Evolutionary conservation across 345 rosid species (phyloP).

Genomic region (Pelargonium nanum): DNA sequence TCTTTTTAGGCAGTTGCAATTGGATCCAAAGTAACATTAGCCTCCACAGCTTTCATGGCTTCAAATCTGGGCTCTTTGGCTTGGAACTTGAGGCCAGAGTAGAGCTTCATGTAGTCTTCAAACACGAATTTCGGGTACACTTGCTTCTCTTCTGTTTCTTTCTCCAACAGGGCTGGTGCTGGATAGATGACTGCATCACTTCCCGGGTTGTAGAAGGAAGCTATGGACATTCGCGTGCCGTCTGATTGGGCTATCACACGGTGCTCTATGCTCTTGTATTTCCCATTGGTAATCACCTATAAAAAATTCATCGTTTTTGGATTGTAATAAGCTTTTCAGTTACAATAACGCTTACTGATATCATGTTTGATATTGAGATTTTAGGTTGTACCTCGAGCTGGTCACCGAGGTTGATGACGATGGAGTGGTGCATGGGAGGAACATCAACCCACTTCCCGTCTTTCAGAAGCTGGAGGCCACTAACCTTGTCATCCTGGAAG

Average conservation of each 20-base stretch:
- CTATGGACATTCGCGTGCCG: conserved; percentile 76
- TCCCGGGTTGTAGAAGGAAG: conserved; percentile 93
- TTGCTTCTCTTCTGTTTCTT: conserved; percentile 28
- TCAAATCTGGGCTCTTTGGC: conserved; percentile 93
- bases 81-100: conserved; percentile 63
- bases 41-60: conserved; percentile 58
- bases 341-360: not conserved
- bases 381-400: conserved; percentile 58
- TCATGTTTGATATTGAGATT: too few species aligned
- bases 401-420: conserved; percentile 88
- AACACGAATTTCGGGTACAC: conserved; percentile 73
- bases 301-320: not conserved
- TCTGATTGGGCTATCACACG: conserved; percentile 71
- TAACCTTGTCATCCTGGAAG: conserved; percentile 76
- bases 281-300: conserved; percentile 88
- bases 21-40: conserved; percentile 19
- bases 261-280: conserved; percentile 81
- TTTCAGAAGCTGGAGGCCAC: conserved; percentile 93
- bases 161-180: conserved; percentile 54
- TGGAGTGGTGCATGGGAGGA: conserved; percentile 89
- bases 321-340: not conserved
- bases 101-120: conserved; percentile 85
- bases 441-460: conserved; percentile 84
- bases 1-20: conserved; percentile 27
- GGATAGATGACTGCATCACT: conserved; percentile 75